These are phyloP conservation scores for Sugiyamaella paludigena DNA, from an alignment of 1,139 yeast species.

Conservation along the genomic window DNA sequence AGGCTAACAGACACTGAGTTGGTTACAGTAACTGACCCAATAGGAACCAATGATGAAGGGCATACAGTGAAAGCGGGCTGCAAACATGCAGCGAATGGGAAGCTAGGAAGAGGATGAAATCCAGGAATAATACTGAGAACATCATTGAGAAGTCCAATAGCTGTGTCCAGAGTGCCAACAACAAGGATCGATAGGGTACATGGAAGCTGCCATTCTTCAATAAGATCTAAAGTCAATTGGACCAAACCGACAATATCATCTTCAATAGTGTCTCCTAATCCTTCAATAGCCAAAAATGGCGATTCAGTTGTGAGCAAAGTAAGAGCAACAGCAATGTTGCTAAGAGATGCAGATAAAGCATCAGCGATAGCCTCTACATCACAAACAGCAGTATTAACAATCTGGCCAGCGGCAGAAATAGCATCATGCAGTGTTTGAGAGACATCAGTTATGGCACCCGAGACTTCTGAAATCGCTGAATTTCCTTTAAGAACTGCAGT, in stretches of 20 bases:
- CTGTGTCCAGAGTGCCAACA: slow-evolving; percentile 17
- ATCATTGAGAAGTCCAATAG: slow-evolving; percentile 14
- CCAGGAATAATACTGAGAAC: slow-evolving; percentile 6
- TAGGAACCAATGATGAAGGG: slow-evolving; percentile 13
- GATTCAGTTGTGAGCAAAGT: background rate
- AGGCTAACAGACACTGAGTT: slow-evolving; percentile 2
- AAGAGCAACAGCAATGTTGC: slow-evolving; percentile 1
- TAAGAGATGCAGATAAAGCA: background rate
- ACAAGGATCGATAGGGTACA: slow-evolving; percentile 7
- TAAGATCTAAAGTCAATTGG: slow-evolving; percentile 17
- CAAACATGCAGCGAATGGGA: background rate
- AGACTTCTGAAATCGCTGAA: background rate
- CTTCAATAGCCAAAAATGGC: background rate
- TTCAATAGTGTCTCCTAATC: background rate
- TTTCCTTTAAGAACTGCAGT: background rate
- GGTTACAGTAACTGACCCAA: slow-evolving; percentile 15
- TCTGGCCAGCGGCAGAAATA: slow-evolving; percentile 6
- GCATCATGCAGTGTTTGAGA: slow-evolving; percentile 7
- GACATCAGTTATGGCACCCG: slow-evolving; percentile 16
- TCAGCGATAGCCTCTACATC: slow-evolving; percentile 16
- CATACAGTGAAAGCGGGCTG: slow-evolving; percentile 2
- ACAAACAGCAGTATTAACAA: slow-evolving; percentile 14
- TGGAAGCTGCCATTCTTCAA: slow-evolving; percentile 12
- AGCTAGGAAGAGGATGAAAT: slow-evolving; percentile 1
- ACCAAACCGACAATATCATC: slow-evolving; percentile 3